Evolutionary conservation across 148 eudicot species (phyloP), one percentile per base, ranked within the genome.

Genomic region (Diospyros lotus): DNA sequence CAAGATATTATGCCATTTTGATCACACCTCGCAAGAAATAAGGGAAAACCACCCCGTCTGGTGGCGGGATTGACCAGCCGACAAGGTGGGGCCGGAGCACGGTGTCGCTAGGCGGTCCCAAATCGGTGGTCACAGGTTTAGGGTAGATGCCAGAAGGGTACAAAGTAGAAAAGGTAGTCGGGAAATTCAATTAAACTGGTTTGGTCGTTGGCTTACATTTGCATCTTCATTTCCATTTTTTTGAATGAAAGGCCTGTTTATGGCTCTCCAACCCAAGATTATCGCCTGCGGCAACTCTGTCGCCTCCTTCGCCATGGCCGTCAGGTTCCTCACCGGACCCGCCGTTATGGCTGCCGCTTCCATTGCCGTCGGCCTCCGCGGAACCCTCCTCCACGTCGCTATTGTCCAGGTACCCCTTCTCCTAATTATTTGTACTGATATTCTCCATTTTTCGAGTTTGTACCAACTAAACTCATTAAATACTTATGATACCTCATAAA

Each of bases 191-290:
- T 18, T 46, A 45, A 44, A 28, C 28, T 13, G 8, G 17, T 17
- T 11, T 66, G 6, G 48, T 14, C 5, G 9, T 28, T 1, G 69
- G 17, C n/a, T 15, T 8, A n/a, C 48, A 1, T 46, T 2, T 56
- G 4, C 13, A 13, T 15, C 15, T 4, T 3, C 5, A 1, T 17
- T 48, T 2, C 18, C 5, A 41, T 40, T 38, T 51, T 39, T 42
- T 64, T 28, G 28, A 28, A 28, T 17, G 71, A 58, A 73, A 92
- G 98, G 98, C 76, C 74, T 93, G 81, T 93, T 93, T 78, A 93
- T 93, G 98, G 98, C 97, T 48, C 83, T 93, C 51, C 98, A 93
- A 89, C 98, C 97, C 0, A 93, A 89, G 86, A 81, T 93, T 5
- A 93, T 93, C 18, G 98, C 98, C 6, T 93, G 98, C 72, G 98